Base-by-base conservation (phyloP, 139 green algal genomes). In the Haematococcus sp. region DNA sequence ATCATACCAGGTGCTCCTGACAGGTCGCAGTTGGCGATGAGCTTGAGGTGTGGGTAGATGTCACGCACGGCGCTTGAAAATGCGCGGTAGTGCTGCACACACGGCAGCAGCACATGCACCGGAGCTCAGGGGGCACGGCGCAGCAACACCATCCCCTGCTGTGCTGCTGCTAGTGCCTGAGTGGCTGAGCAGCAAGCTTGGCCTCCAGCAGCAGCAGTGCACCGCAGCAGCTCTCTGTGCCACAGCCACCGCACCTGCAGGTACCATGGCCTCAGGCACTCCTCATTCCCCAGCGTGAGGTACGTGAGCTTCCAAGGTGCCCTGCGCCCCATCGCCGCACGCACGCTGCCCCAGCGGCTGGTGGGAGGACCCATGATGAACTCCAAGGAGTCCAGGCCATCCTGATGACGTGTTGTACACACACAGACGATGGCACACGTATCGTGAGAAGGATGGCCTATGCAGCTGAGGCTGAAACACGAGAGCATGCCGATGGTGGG, bases 241-340 rank as follows among this genome's bases (percentile, higher is more conserved):
- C 7, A 11, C 7, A 49, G 40, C 59, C 28, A 23, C 7, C 32
- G 16, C n/a, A 54, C 61, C 33, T 68, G 61, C 9, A 40, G 11
- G 23, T 59, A 71, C 64, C 66, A 73, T 4, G 66, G 66, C 30
- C 66, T 30, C 4, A 49, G 9, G 67, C 78, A 74, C 43, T 86
- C 82, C 83, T 93, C 88, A 59, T 93, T 93, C 46, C 88, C 88
- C 23, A 93, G 83, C 65, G 81, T 84, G 60, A 93, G 54, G 60
- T 87, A 87, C 25, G 71, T 83, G 32, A 93, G 72, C 17, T 71
- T 19, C 77, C 88, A 93, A 31, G 88, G 88, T 40, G 88, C 63
- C 16, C 33, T n/a, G 25, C 72, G 83, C 0, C 88, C 88, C 88
- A 93, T 93, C 11, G 35, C 43, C 16, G 88, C 79, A 0, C 88